Conservation (phyloP, 2,329 filamentous ascomycete species). For the Exophiala alcalophila region DNA sequence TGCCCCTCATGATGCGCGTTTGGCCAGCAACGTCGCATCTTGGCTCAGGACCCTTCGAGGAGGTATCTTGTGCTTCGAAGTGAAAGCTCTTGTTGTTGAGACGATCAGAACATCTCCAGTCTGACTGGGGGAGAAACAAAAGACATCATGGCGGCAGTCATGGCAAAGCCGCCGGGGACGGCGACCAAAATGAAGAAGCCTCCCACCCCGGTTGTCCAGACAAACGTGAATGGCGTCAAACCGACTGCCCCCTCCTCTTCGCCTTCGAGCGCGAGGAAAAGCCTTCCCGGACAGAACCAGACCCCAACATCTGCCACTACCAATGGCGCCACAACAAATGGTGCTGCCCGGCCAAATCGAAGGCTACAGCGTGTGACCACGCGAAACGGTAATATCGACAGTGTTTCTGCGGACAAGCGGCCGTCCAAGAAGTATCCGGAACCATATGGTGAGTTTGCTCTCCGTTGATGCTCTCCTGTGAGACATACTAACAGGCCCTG, state of each 20-base stretch:
- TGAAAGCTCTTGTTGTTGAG: constrained; percentile 5
- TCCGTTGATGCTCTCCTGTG: not conserved
- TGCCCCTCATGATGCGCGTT: constrained; percentile 29
- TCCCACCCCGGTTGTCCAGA: constrained; percentile 57
- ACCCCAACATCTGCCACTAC: constrained; percentile 33
- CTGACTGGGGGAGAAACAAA: not conserved
- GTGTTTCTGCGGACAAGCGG: constrained; percentile 35
- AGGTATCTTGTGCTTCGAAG: constrained; percentile 14
- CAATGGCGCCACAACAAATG: constrained; percentile 42
- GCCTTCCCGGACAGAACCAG: constrained; percentile 44
- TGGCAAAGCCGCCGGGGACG: constrained; percentile 25
- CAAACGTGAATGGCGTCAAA: constrained; percentile 56
- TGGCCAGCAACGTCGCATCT: constrained; percentile 23
- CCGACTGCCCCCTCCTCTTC: constrained; percentile 61
- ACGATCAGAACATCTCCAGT: constrained; percentile 3
- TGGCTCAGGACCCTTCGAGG: constrained; percentile 19
- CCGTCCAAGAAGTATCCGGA: constrained; percentile 41
- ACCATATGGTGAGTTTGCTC: constrained; percentile 43
- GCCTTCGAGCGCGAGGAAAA: constrained; percentile 53
- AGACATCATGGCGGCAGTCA: constrained; percentile 28
- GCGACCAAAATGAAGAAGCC: constrained; percentile 32
- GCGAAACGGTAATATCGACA: constrained; percentile 32
- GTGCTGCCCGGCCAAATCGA: constrained; percentile 44
- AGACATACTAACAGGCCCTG: constrained; percentile 6
- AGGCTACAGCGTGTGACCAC: constrained; percentile 40